Base-by-base conservation (phyloP, 176 grass and related monocot genomes). In the Juncus inflexus region DNA sequence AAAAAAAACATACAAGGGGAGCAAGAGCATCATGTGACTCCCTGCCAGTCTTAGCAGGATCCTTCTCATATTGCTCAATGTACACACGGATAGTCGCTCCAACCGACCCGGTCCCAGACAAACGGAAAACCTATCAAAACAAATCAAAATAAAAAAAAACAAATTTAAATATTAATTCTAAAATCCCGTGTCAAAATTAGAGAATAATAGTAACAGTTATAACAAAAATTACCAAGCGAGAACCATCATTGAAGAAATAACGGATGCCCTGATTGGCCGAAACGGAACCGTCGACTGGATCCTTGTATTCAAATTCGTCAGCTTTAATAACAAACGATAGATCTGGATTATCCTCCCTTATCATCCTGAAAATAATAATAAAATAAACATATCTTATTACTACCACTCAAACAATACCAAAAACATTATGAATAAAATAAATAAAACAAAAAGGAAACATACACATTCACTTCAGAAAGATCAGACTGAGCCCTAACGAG, bases 241-340 rank as follows among this genome's bases (percentile, higher is more conserved):
- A 99, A 77, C 94, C 94, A 80, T 99, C 94, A 52, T 77, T 71
- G 0, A 99, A 99, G 77, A 99, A 83, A 57, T 89, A 99, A 1
- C 88, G 78, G 68, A 99, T 86, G 47, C 94, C 88, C 83, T 99
- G 94, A 66, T 99, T 78, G 76, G 87, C 89, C 50, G 88, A 86
- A 57, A 99, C 62, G 74, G 94, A 99, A 36, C 85, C 88, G 77
- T 99, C 94, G 40, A 99, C 88, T 75, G 94, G 94, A 84, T 99
- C 94, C 78, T 89, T 99, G 58, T 99, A 99, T 70, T 92, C 94
- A 35, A 99, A 99, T 70, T 99, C 94, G 5, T 99, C 94, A 57
- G 80, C 85, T 3, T 78, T 69, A 7, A 82, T 81, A 62, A 99
- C 82, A 60, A 83, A 73, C 9, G 95, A 77, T 42, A 99, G 85